Evolutionary conservation across 2,329 filamentous ascomycete genomes (phyloP).

Genomic region (Colletotrichum sp.): DNA sequence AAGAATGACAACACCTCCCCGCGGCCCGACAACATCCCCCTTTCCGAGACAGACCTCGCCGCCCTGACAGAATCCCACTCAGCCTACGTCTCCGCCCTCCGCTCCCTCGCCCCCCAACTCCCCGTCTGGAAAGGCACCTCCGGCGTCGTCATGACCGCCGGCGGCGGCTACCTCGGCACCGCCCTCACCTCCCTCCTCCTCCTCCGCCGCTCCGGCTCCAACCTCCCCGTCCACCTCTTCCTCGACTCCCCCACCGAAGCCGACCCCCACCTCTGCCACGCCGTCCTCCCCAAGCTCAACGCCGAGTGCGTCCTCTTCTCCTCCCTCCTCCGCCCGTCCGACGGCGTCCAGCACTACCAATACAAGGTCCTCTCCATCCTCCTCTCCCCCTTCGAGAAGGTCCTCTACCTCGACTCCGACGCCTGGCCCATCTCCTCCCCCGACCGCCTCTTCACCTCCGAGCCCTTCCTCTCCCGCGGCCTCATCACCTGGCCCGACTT

Average conservation of each 20-base stretch:
- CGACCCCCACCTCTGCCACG: slow-evolving; percentile 34
- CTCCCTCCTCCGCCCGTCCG: slow-evolving; percentile 27
- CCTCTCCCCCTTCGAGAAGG: slow-evolving; percentile 63
- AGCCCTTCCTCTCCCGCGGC: slow-evolving; percentile 56
- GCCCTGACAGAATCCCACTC: slow-evolving; percentile 8
- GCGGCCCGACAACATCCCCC: slow-evolving; percentile 14
- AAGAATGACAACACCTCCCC: not conserved
- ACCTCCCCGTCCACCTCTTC: slow-evolving; percentile 49
- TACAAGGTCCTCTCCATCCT: slow-evolving; percentile 63
- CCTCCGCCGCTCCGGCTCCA: slow-evolving; percentile 54
- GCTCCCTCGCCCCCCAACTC: slow-evolving; percentile 35
- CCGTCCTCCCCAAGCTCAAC: slow-evolving; percentile 30
- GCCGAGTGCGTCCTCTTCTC: slow-evolving; percentile 37
- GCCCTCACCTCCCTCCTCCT: slow-evolving; percentile 56
- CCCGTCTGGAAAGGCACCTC: slow-evolving; percentile 35
- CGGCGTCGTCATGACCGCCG: slow-evolving; percentile 57
- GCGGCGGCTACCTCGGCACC: slow-evolving; percentile 51
- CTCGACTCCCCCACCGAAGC: slow-evolving; percentile 36
- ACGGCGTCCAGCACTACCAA: slow-evolving; percentile 49
- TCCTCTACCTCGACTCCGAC: slow-evolving; percentile 64
- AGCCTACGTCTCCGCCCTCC: slow-evolving; percentile 35
- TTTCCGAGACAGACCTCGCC: not conserved
- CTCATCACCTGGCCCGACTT: slow-evolving; percentile 64
- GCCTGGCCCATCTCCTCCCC: slow-evolving; percentile 50
- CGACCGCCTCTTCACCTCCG: slow-evolving; percentile 49